A percentile compares a stretch with the other conserved stretches of the same genome.
phyloP scores from a whole-genome alignment of 345 rosid genomes.

The Citrus australasica region DNA sequence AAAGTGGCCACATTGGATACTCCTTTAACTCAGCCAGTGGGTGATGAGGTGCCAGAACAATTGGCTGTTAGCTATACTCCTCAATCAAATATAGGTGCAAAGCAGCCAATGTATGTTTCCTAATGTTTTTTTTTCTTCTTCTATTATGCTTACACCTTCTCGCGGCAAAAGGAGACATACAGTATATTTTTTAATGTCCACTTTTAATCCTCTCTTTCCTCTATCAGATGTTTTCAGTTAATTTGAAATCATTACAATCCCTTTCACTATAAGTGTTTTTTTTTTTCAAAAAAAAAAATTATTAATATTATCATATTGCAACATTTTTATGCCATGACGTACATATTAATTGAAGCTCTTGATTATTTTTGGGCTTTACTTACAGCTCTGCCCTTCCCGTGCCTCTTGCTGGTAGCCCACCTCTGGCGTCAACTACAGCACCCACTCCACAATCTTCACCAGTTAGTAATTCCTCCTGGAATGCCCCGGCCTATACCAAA shows the following conservation, averaged over 20 bases:
- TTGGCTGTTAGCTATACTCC: slow-evolving; percentile 62
- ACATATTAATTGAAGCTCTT: not conserved
- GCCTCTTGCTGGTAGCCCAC: slow-evolving; percentile 52
- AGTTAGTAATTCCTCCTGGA: slow-evolving; percentile 62
- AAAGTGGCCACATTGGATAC: slow-evolving; percentile 62
- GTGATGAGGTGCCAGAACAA: slow-evolving; percentile 54
- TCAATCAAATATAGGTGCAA: slow-evolving; percentile 53
- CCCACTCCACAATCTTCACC: slow-evolving; percentile 45
- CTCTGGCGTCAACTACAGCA: slow-evolving; percentile 44
- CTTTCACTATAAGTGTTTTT: not conserved
- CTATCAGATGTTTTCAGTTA: not conserved
- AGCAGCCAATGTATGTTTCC: slow-evolving; percentile 56
- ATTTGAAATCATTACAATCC: not conserved
- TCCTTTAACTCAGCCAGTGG: slow-evolving; percentile 42
- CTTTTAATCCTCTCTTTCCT: not conserved
- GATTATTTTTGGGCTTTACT: slow-evolving; percentile 32
- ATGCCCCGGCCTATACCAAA: slow-evolving; percentile 49
- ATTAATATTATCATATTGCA: not conserved
- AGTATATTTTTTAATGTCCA: too few species aligned
- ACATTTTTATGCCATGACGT: not conserved
- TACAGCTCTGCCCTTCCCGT: slow-evolving; percentile 78
- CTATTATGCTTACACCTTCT: not conserved
- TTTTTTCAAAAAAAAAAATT: too few species aligned
- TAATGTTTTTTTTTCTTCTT: not conserved
- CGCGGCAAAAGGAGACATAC: not conserved